phyloP scores from a whole-genome alignment of 148 eudicot species.

The Dysphania ambrosioides region DNA sequence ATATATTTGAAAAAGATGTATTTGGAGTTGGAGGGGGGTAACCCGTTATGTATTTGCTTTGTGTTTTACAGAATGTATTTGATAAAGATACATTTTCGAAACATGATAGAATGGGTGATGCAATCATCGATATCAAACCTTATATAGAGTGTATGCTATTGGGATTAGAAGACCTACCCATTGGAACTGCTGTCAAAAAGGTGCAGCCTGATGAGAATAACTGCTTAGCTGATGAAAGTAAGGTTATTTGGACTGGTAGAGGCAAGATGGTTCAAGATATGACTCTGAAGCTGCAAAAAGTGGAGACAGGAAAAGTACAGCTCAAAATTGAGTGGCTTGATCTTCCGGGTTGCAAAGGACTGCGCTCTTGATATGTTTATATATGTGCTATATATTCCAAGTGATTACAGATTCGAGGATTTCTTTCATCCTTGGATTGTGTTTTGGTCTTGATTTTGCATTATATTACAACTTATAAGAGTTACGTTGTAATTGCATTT shows the following conservation, averaged over 20 bases:
- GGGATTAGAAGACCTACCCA: slow-evolving; percentile 35
- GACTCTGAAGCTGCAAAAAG: slow-evolving; percentile 31
- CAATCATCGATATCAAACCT: slow-evolving; percentile 30
- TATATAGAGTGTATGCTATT: slow-evolving; percentile 37
- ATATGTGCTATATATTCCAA: neutral
- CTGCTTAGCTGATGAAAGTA: slow-evolving; percentile 40
- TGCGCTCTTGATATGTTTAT: neutral
- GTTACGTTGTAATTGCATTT: no score
- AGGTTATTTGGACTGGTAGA: slow-evolving; percentile 33
- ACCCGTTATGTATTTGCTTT: neutral
- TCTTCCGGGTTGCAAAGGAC: slow-evolving; percentile 32
- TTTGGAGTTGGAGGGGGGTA: neutral
- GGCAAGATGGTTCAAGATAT: slow-evolving; percentile 42
- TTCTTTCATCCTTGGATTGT: no score
- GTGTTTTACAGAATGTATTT: slow-evolving; percentile 24
- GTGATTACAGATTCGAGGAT: neutral
- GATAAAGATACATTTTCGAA: slow-evolving; percentile 37
- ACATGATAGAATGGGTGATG: slow-evolving; percentile 41
- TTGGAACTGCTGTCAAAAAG: slow-evolving; percentile 37
- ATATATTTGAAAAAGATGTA: no score
- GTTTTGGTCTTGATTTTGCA: neutral
- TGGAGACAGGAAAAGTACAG: slow-evolving; percentile 33
- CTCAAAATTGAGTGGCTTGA: slow-evolving; percentile 39
- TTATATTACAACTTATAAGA: no score
- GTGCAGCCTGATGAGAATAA: slow-evolving; percentile 30